These are phyloP conservation scores for Vanrija pseudolonga DNA, from an alignment of 1,284 basidiomycete species.

Conservation along the genomic window DNA sequence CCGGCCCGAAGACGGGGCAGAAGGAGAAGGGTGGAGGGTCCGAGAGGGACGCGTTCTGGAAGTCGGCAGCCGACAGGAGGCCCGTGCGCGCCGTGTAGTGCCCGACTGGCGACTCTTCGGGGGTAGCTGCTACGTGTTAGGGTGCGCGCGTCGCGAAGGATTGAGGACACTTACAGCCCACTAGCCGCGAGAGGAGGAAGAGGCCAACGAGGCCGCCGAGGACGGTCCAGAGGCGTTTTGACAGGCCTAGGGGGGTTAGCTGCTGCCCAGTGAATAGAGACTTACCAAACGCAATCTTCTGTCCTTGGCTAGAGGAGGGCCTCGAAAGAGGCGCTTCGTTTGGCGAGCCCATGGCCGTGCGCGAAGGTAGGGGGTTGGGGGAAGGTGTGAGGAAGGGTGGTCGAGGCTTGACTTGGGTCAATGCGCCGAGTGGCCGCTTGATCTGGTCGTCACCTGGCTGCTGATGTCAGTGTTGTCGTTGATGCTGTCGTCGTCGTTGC, in stretches of 20 bases:
- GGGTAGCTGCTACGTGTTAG: neutral
- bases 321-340: too few relatives aligned
- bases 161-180: constrained; percentile 48
- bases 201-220: constrained; percentile 60
- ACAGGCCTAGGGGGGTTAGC: constrained; percentile 26
- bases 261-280: constrained; percentile 7
- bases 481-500: too few relatives aligned
- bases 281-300: neutral
- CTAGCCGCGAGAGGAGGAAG: constrained; percentile 61
- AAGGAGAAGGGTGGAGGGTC: constrained; percentile 78
- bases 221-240: constrained; percentile 64
- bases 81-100: constrained; percentile 14
- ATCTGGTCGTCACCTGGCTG: too few relatives aligned
- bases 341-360: too few relatives aligned
- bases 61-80: constrained; percentile 32
- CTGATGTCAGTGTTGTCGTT: too few relatives aligned
- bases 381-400: too few relatives aligned
- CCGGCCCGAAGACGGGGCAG: constrained; percentile 79
- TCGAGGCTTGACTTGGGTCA: too few relatives aligned
- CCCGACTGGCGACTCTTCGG: neutral
- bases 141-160: neutral
- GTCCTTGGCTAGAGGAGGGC: too few relatives aligned
- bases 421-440: too few relatives aligned
- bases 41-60: constrained; percentile 50
- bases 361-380: too few relatives aligned